Base-by-base conservation (phyloP, 345 rosid genomes). In the Gossypium raimondii region DNA sequence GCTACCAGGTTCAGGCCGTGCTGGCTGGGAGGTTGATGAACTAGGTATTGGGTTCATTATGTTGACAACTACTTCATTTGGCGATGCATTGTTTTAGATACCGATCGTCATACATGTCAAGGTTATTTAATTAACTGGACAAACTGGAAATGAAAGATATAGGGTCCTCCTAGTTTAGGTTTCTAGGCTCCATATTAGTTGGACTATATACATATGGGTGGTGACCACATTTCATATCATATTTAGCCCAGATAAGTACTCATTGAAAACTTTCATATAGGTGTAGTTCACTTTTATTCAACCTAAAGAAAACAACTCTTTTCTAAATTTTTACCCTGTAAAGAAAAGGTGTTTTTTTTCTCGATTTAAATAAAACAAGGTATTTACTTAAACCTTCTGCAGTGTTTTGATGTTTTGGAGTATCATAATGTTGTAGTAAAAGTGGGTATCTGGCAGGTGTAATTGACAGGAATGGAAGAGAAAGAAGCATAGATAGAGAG, bases 21-120 rank as follows among this genome's bases (percentile, higher is more conserved):
- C 99, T 12, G 99, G 99, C 29, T 95, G 99, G 99, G 89, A 90
- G 73, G 98, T 93, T 72, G 99, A 93, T 77, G 98, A 91, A 71
- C 78, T 93, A 82, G 99, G 99, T 91, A 74, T 53, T 77, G 48
- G 67, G 13, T 2, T 44, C n/a, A 18, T 75, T 73, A 3, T 59
- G 62, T 55, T 72, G 29, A 38, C 45, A 34, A 48, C 20, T 44
- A 48, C 3, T 56, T 77, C 67, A 45, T 59, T 45, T 43, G 20
- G 29, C 57, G 25, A 4, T 59, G 27, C 11, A 9, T 22, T 44
- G 11, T 60, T 22, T 25, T 59, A 27, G 22, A 22, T 24, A 44
- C 2, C 47, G 55, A 24, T 67, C 24, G 3, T 47, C 56, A 16
- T 68, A 25, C 13, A 48, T 68, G 24, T 68, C 9, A 25, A 25